A percentile compares a stretch with the other conserved stretches of the same genome.
Conservation (phyloP, 2,329 filamentous ascomycete species). For the Lasiodiplodia sp. region DNA sequence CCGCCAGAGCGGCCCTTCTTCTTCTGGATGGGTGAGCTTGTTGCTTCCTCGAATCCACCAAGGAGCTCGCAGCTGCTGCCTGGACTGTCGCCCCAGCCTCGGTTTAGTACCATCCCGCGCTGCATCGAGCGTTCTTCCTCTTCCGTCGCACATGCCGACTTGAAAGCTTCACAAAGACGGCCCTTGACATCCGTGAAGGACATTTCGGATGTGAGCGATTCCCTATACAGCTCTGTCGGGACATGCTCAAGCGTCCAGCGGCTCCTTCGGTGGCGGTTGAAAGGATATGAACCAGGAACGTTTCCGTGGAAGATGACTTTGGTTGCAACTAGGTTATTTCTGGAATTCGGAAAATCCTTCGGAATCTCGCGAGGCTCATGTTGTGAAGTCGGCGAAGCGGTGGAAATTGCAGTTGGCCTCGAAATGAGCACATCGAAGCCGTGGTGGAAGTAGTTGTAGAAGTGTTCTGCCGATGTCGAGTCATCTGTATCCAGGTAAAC, state of each 20-base stretch:
- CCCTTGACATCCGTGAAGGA: conserved; percentile 76
- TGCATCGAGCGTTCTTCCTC: conserved; percentile 62
- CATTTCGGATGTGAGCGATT: conserved; percentile 75
- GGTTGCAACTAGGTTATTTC: conserved; percentile 78
- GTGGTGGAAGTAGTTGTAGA: conserved; percentile 97
- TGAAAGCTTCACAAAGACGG: conserved; percentile 74
- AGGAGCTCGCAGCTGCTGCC: conserved; percentile 80
- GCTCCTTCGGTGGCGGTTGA: conserved; percentile 90
- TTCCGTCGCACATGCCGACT: conserved; percentile 65
- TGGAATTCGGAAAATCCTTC: conserved; percentile 33
- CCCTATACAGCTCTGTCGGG: conserved; percentile 49
- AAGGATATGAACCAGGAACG: conserved; percentile 93
- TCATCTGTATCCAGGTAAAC: conserved; percentile 39
- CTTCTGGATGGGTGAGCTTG: conserved; percentile 31
- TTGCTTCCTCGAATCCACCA: conserved; percentile 72
- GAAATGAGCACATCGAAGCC: conserved; percentile 96
- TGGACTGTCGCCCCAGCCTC: conserved; percentile 90
- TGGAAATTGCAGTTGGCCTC: conserved; percentile 63
- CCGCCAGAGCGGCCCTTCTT: conserved; percentile 43
- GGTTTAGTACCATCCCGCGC: conserved; percentile 81
- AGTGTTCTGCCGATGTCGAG: conserved; percentile 71
- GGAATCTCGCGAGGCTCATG: conserved; percentile 32
- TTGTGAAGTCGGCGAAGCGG: conserved; percentile 70
- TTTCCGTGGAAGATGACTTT: conserved; percentile 96
- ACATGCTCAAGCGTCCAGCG: conserved; percentile 77